These are phyloP conservation scores for Xylariaceae sp. DNA, from an alignment of 2,329 filamentous ascomycete genomes.

Conservation along the genomic window DNA sequence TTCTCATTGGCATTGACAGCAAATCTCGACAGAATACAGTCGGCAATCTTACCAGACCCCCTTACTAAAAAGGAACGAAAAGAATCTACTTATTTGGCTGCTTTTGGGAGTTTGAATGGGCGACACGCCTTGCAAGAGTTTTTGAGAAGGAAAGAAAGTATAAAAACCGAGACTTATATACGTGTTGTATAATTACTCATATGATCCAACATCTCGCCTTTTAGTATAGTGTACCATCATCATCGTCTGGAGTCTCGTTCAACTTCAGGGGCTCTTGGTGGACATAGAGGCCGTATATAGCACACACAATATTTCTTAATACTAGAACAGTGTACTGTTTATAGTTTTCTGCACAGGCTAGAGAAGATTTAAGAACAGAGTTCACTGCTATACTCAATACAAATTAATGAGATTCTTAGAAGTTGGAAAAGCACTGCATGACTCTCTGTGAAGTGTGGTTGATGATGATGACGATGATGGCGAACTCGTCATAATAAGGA, in stretches of 20 bases:
- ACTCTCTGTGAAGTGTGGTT: no score
- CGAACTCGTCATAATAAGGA: no score
- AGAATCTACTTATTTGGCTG: neutral
- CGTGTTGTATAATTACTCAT: constrained; percentile 7
- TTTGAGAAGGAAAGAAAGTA: neutral
- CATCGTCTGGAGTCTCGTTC: neutral
- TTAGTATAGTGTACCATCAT: neutral
- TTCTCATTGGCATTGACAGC: constrained; percentile 34
- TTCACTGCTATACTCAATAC: neutral
- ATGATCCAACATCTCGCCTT: neutral
- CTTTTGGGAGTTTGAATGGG: constrained; percentile 1
- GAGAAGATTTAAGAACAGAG: no score
- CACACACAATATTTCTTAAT: neutral
- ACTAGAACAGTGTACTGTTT: neutral
- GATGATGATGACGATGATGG: no score
- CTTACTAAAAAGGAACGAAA: constrained; percentile 24
- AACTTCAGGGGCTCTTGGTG: no score
- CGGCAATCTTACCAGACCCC: constrained; percentile 32
- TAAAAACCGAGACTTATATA: constrained; percentile 3
- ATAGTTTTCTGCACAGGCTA: neutral
- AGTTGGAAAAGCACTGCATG: no score
- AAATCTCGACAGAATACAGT: constrained; percentile 31
- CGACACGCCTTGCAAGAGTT: neutral
- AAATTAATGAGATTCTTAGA: no score
- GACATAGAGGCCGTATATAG: neutral